Base-by-base conservation (phyloP, 805 yeast species). In the Spencermartinsiella europaea region DNA sequence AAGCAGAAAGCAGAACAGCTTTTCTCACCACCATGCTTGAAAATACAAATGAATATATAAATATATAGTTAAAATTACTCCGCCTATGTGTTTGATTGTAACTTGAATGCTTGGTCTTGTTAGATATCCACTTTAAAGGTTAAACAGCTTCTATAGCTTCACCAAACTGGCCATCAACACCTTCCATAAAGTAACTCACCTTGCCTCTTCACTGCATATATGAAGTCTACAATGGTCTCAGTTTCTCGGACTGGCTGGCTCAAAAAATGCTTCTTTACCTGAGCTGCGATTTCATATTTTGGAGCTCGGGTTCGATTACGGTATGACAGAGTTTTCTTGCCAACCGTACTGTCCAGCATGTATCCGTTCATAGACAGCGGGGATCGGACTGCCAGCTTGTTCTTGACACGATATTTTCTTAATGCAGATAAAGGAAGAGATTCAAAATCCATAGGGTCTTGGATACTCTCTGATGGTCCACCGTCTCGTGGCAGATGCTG, bases 211-310 rank as follows among this genome's bases (percentile, higher is more conserved):
- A 87, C 89, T 57, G 85, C 82, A 68, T 91, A 93, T 46, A 93
- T 72, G 62, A 91, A 93, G 58, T 85, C 89, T 33, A 96, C 87
- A 34, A 91, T 80, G 27, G 85, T 80, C 57, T 91, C 98, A 48
- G 83, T 80, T 60, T 91, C 99, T 56, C 85, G 80, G 2, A 80
- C 79, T 10, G 76, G 73, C 39, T 71, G 73, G 5, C 66, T 56
- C 52, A 73, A 57, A 56, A 90, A 87, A 64, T 91, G 97, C 46
- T 74, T 76, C 64, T 79, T 82, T 21, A 81, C 80, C 21, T 73
- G 74, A 1, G 63, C 64, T 0, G 87, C 83, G 27, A 83, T 71
- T 51, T 80, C 85, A 2, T 68, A 68, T 61, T 81, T 84, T 40
- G 80, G 59, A 5, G 81, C 70, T 39, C 86, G 59, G 27, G 60